Percentiles rank a stretch among this genome's conserved stretches.
Evolutionary conservation across 495 filamentous ascomycete genomes (phyloP).

Genomic region (Cercophora samala): DNA sequence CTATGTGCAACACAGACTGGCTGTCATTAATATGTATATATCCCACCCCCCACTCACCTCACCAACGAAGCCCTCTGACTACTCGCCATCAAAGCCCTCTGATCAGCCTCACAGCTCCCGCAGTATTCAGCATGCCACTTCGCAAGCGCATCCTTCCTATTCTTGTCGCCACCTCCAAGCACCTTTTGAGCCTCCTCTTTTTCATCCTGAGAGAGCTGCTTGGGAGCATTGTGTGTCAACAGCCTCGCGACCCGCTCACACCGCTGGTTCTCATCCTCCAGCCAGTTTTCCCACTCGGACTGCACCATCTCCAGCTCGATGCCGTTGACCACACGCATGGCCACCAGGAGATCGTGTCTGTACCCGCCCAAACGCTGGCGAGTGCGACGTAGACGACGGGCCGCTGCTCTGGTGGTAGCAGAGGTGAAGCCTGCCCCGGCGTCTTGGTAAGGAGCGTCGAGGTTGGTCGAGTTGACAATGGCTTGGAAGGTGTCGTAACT

Average conservation of each 20-base stretch:
- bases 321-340: slow-evolving; percentile 82
- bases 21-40: background rate
- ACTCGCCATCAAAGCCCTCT: slow-evolving; percentile 26
- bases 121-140: slow-evolving; percentile 71
- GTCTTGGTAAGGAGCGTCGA: slow-evolving; percentile 49
- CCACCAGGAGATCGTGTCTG: slow-evolving; percentile 88
- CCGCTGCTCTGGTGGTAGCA: slow-evolving; percentile 55
- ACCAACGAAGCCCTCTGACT: background rate
- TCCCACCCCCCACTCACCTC: background rate
- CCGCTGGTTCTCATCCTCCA: slow-evolving; percentile 63
- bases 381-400: slow-evolving; percentile 67
- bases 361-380: slow-evolving; percentile 78
- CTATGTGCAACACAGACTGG: background rate
- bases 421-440: slow-evolving; percentile 42
- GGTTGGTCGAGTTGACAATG: slow-evolving; percentile 50
- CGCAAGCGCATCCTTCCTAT: slow-evolving; percentile 50
- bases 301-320: slow-evolving; percentile 80
- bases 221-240: slow-evolving; percentile 32
- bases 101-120: slow-evolving; percentile 65
- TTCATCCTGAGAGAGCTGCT: slow-evolving; percentile 18
- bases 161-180: slow-evolving; percentile 21
- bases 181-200: slow-evolving; percentile 26
- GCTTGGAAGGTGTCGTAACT: slow-evolving; percentile 55
- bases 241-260: slow-evolving; percentile 62
- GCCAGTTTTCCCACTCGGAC: slow-evolving; percentile 89